Conservation (phyloP, 2,329 filamentous ascomycete species). For the Colletotrichum sp. region DNA sequence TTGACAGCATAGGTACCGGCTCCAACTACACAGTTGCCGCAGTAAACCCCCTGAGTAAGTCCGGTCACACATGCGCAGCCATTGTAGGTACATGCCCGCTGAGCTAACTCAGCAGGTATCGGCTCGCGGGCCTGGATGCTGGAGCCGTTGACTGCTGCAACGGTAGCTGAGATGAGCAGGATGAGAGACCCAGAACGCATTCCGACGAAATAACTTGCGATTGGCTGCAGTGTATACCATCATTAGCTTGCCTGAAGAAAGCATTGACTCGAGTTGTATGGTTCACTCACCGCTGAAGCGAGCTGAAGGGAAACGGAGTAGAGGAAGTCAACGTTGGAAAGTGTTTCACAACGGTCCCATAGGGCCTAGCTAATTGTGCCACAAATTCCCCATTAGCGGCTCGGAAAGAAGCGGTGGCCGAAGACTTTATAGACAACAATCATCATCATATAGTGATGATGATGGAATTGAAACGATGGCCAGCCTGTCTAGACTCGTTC, state of each 20-base stretch:
- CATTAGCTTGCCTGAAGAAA: not conserved
- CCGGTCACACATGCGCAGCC: slow-evolving; percentile 25
- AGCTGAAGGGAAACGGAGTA: not conserved
- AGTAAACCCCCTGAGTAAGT: slow-evolving; percentile 23
- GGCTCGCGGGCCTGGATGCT: not conserved
- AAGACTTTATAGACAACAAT: not conserved
- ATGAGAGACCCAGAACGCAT: not conserved
- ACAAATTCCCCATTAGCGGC: not conserved
- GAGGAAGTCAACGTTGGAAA: not conserved
- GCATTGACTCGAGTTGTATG: not conserved
- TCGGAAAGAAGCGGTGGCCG: not conserved
- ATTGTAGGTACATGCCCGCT: slow-evolving; percentile 22
- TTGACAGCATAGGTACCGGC: slow-evolving; percentile 25
- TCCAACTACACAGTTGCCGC: slow-evolving; percentile 25
- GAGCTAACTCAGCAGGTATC: not conserved
- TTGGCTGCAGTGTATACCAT: not conserved
- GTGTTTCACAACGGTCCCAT: not conserved
- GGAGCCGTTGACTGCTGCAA: not conserved
- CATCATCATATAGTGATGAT: too few species aligned
- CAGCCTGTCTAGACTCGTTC: not conserved
- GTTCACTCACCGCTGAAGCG: not conserved
- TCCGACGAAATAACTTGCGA: not conserved
- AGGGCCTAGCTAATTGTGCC: not conserved
- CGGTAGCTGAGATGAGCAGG: not conserved
- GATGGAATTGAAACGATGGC: not conserved